Percentiles rank a stretch among this genome's conserved stretches.
Evolutionary conservation across 2,329 filamentous ascomycete genomes (phyloP).

Genomic region (Ophiostoma triangulosporum): DNA sequence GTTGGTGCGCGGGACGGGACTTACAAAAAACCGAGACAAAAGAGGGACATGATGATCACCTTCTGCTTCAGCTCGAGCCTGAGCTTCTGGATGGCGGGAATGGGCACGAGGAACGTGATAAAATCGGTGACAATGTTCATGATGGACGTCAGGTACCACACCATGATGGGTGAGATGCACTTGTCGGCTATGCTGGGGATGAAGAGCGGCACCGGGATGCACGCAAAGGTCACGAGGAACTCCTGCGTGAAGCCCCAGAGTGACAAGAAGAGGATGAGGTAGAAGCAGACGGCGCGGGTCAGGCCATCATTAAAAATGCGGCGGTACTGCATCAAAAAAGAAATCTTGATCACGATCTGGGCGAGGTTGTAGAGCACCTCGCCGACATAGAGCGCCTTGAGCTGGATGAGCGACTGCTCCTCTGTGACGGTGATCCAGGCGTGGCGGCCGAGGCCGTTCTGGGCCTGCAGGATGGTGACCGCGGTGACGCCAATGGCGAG

Average conservation of each 20-base stretch:
- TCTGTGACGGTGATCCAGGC: constrained; percentile 14
- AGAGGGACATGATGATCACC: constrained; percentile 72
- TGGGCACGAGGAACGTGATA: constrained; percentile 72
- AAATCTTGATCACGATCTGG: constrained; percentile 23
- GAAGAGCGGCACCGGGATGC: constrained; percentile 18
- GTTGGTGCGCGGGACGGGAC: neutral
- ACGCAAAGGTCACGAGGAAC: constrained; percentile 19
- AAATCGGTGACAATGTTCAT: constrained; percentile 88
- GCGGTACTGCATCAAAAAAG: constrained; percentile 26
- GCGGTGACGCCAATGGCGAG: constrained; percentile 15
- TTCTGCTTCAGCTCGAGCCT: constrained; percentile 74
- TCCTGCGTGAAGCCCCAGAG: constrained; percentile 19
- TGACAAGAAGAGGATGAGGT: constrained; percentile 17
- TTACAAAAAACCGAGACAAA: constrained; percentile 62
- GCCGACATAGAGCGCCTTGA: constrained; percentile 20
- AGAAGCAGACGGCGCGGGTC: constrained; percentile 16
- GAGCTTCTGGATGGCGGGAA: constrained; percentile 79
- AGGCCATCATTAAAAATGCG: constrained; percentile 22
- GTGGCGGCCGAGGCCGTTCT: constrained; percentile 18
- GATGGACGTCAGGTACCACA: constrained; percentile 20
- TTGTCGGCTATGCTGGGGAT: constrained; percentile 11
- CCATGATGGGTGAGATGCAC: constrained; percentile 18
- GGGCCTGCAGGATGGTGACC: constrained; percentile 14
- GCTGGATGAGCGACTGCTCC: constrained; percentile 14
- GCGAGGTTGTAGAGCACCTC: constrained; percentile 23